Evolutionary conservation across 148 eudicot species (phyloP), one percentile per base, ranked within the genome.

Genomic region (Simmondsia chinensis): DNA sequence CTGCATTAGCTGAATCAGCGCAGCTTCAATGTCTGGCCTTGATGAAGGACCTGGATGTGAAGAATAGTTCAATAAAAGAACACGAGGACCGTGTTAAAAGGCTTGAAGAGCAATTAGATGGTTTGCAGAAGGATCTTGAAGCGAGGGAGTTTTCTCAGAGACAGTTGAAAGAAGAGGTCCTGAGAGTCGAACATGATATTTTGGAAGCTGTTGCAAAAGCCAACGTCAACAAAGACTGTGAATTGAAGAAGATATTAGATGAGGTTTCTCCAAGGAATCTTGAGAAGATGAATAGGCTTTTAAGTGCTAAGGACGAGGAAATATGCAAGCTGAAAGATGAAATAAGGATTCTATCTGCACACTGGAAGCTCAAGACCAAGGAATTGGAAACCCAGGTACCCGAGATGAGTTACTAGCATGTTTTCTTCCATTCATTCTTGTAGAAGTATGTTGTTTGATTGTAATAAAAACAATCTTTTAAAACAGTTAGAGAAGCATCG

Each of bases 381-480:
- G 97, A 89, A 43, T 43, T 89, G 58, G 97, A 85, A 58, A 59
- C 80, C 6, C 93, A 89, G 85, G 97, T 84, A 64, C 20, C n/a
- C n/a, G n/a, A n/a, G n/a, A n/a, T n/a, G n/a, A n/a, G n/a, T n/a
- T n/a, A n/a, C n/a, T n/a, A n/a, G n/a, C n/a, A n/a, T n/a, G n/a
- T n/a, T n/a, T n/a, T n/a, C n/a, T n/a, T n/a, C n/a, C n/a, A n/a
- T n/a, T n/a, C n/a, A n/a, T n/a, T n/a, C n/a, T n/a, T n/a, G n/a
- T n/a, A n/a, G n/a, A n/a, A n/a, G n/a, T n/a, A n/a, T n/a, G 42
- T 26, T 43, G 22, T 19, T 36, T 13, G 37, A 31, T 19, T 12
- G 1, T 59, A n/a, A 43, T 26, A 17, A 9, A 6, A 16, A 15
- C 2, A 14, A 26, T 59, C 20, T 33, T 33, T 50, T 18, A 32